Conservation (phyloP, 345 rosid genomes). For the Sapria himalayana region DNA sequence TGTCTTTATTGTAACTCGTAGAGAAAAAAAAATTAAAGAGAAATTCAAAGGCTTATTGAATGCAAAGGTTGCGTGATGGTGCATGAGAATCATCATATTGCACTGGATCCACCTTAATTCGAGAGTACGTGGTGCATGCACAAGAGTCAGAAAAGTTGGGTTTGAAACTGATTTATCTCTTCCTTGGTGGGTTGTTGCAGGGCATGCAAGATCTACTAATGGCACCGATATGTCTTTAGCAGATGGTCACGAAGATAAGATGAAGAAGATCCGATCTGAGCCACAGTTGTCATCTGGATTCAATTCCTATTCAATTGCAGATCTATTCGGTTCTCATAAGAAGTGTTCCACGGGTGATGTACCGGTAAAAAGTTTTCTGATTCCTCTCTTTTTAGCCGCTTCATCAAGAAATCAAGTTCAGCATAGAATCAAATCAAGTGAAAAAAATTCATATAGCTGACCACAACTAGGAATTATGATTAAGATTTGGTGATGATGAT, state of each 20-base stretch:
- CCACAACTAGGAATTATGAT: no score
- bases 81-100: no score
- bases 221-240: slow-evolving; percentile 21
- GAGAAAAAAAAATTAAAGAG: no score
- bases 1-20: no score
- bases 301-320: slow-evolving; percentile 11
- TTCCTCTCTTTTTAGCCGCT: neutral
- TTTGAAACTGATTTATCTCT: no score
- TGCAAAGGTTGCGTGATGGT: neutral
- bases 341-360: slow-evolving; percentile 10
- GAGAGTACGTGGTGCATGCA: no score
- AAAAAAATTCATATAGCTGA: no score
- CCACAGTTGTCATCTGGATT: slow-evolving; percentile 13
- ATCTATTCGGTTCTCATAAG: slow-evolving; percentile 8
- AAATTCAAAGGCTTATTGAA: no score
- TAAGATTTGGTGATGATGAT: slow-evolving; percentile 6
- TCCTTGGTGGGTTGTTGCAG: slow-evolving; percentile 1
- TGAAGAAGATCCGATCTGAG: slow-evolving; percentile 14
- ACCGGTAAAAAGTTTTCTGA: slow-evolving; percentile 17
- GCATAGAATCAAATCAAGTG: no score
- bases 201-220: slow-evolving; percentile 16
- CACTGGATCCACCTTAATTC: no score
- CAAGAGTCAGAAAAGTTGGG: no score
- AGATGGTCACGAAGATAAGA: slow-evolving; percentile 24
- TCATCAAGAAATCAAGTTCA: neutral